Base-by-base conservation (phyloP, 106 monocot genomes). In the Acanthochlamys bracteata region DNA sequence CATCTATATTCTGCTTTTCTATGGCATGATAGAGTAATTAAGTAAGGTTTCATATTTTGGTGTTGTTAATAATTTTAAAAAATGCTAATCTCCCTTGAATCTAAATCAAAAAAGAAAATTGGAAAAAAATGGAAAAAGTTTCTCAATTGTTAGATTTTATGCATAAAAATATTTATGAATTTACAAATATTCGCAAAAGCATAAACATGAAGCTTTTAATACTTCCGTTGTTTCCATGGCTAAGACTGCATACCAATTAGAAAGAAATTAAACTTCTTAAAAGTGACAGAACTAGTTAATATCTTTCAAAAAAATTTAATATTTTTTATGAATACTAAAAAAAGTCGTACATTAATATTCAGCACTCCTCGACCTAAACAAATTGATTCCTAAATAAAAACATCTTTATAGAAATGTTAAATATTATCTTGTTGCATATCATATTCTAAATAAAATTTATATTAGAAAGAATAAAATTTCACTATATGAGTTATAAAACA, bases 261-360 rank as follows among this genome's bases (percentile, higher is more conserved):
- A 54, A 10, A 53, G 19, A 24, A 66, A 66, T 66, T 11, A 39
- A 66, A 54, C 11, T 66, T 17, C 10, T 66, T 0, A 52, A 53
- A 39, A 27, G 51, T 14, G 11, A 66, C 53, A 66, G 66, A 39
- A 19, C n/a, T 54, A 16, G 66, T 66, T 51, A 66, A 39, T 66
- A 27, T 33, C 53, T 52, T 66, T 49, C 49, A 49, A 49, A 33
- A 1, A 9, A 49, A 1, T 49, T 49, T 49, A 17, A 10, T 49
- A 9, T 14, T 2, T 49, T 49, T 49, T 49, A 9, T 49, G 49
- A 49, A 49, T 3, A 49, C 2, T 14, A 49, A 4, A 9, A n/a
- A 26, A 7, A 33, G n/a, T n/a, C 10, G 10, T 54, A 33, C 52
- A 25, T 1, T 7, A 27, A 39, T 14, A 2, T 1, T 1, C 13